Evolutionary conservation across 345 rosid species (phyloP).

Genomic region (Populus alba): DNA sequence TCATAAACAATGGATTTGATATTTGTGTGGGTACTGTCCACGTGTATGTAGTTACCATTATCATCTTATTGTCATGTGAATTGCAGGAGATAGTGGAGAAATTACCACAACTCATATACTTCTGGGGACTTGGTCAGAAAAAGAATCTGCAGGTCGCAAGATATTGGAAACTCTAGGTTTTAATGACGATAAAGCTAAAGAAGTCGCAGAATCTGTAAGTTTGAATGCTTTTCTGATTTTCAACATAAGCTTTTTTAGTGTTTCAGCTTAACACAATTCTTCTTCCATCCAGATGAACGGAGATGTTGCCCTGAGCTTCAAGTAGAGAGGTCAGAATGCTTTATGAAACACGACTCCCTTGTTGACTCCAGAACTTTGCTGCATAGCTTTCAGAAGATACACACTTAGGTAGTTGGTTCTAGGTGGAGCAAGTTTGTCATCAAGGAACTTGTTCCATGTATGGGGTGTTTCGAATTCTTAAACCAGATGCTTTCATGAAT

Average conservation of each 20-base stretch:
- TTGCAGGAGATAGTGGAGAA: conserved; percentile 73
- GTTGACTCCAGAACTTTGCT: neutral
- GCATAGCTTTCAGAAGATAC: neutral
- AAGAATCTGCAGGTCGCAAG: conserved; percentile 72
- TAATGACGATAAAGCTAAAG: conserved; percentile 76
- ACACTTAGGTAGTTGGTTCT: neutral
- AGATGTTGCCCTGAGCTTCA: conserved; percentile 47
- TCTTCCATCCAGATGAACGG: conserved; percentile 55
- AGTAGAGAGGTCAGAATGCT: conserved; percentile 28
- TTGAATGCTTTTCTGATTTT: neutral
- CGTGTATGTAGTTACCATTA: neutral
- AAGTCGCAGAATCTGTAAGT: conserved; percentile 64
- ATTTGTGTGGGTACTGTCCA: neutral
- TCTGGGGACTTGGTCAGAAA: conserved; percentile 78
- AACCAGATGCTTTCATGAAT: conserved; percentile 1
- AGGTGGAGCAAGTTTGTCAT: neutral
- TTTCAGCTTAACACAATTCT: conserved; percentile 6
- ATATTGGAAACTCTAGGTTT: conserved; percentile 66
- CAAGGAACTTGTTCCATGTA: neutral
- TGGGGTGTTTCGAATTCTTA: neutral
- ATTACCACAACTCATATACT: conserved; percentile 70
- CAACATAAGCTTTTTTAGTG: neutral
- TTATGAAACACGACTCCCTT: neutral
- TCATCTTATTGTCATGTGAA: neutral
- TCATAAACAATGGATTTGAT: neutral